Percentiles rank a stretch among this genome's conserved stretches.
Evolutionary conservation across 2,329 filamentous ascomycete genomes (phyloP).

Genomic region (Neofusicoccum cordaticola): DNA sequence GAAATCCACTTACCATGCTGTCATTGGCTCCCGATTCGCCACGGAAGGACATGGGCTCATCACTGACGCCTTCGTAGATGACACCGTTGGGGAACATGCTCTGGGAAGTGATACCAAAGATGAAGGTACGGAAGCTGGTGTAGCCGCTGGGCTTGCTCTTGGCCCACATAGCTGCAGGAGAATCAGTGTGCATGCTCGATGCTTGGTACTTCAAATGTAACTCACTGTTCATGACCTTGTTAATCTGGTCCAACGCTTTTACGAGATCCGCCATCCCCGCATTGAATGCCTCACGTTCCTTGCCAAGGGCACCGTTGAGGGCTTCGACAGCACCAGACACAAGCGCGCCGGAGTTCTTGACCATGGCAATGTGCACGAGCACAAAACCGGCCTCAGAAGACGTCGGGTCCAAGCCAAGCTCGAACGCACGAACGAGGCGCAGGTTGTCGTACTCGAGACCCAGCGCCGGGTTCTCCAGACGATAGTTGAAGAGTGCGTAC

Average conservation of each 20-base stretch:
- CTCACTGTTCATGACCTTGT: slow-evolving; percentile 72
- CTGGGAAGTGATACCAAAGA: slow-evolving; percentile 91
- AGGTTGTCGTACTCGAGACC: slow-evolving; percentile 62
- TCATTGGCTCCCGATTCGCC: slow-evolving; percentile 94
- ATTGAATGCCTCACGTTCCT: slow-evolving; percentile 60
- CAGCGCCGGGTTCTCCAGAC: slow-evolving; percentile 53
- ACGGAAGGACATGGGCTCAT: slow-evolving; percentile 75
- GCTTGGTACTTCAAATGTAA: slow-evolving; percentile 12
- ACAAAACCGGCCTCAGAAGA: slow-evolving; percentile 95
- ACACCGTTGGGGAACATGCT: slow-evolving; percentile 93
- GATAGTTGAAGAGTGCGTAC: slow-evolving; percentile 63
- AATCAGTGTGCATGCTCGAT: neutral
- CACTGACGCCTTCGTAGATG: slow-evolving; percentile 78
- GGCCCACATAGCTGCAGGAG: slow-evolving; percentile 71
- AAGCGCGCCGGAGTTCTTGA: slow-evolving; percentile 75
- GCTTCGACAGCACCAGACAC: slow-evolving; percentile 69
- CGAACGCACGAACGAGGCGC: slow-evolving; percentile 85
- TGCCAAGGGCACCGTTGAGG: slow-evolving; percentile 51
- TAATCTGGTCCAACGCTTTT: slow-evolving; percentile 65
- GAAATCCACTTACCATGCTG: slow-evolving; percentile 61
- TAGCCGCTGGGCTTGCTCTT: slow-evolving; percentile 82
- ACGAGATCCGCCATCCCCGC: slow-evolving; percentile 51
- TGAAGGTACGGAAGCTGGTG: slow-evolving; percentile 90
- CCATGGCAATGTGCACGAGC: slow-evolving; percentile 95
- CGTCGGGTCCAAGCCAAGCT: slow-evolving; percentile 78